Evolutionary conservation across 2,329 filamentous ascomycete genomes (phyloP).

Genomic region (Alternaria brassicae): DNA sequence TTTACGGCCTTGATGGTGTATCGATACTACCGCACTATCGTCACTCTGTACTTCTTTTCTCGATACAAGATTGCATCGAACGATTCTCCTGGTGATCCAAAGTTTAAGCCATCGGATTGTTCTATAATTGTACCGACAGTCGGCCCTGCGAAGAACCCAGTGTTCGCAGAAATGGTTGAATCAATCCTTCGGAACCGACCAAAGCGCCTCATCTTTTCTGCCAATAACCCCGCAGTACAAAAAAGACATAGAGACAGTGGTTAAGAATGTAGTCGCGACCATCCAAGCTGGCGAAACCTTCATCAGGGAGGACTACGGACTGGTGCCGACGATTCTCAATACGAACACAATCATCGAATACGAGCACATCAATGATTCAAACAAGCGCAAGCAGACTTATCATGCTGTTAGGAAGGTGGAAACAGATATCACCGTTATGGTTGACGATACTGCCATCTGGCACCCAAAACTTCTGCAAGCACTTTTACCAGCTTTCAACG

Average conservation of each 20-base stretch:
- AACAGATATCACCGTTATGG: slow-evolving; percentile 21
- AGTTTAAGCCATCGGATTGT: slow-evolving; percentile 14
- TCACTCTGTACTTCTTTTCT: slow-evolving; percentile 27
- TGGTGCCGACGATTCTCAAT: background rate
- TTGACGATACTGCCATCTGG: slow-evolving; percentile 34
- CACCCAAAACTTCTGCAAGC: slow-evolving; percentile 19
- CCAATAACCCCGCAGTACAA: slow-evolving; percentile 11
- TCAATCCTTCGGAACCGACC: slow-evolving; percentile 25
- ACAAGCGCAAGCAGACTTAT: slow-evolving; percentile 30
- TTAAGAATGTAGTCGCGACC: background rate
- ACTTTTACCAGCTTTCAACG: slow-evolving; percentile 27
- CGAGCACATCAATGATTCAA: slow-evolving; percentile 15
- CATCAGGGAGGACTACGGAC: background rate
- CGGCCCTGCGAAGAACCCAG: slow-evolving; percentile 14
- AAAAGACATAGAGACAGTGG: background rate
- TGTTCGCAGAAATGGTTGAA: slow-evolving; percentile 17
- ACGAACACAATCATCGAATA: too few relatives aligned
- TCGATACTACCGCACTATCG: slow-evolving; percentile 28
- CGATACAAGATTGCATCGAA: slow-evolving; percentile 18
- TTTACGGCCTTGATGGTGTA: slow-evolving; percentile 23
- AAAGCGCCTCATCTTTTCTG: slow-evolving; percentile 25
- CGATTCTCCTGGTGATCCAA: background rate
- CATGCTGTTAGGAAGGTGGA: slow-evolving; percentile 14
- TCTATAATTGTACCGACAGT: slow-evolving; percentile 33
- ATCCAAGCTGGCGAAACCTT: background rate